Conservation (phyloP, 1,139 yeast species). For the Magnusiomyces sp. region DNA sequence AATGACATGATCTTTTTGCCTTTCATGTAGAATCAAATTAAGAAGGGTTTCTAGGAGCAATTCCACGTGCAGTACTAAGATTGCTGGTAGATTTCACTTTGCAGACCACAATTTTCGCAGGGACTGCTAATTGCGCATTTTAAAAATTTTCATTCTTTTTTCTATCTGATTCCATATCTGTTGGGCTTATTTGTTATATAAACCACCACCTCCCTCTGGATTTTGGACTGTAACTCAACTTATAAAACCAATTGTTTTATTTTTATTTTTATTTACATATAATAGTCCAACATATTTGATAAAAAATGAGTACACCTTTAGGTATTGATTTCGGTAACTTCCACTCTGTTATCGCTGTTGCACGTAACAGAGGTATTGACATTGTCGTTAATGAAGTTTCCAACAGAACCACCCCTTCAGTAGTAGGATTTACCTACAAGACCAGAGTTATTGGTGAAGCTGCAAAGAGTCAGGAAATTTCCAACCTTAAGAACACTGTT, state of each 20-base stretch:
- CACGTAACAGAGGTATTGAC: constrained; percentile 97
- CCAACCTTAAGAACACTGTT: constrained; percentile 92
- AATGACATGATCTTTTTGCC: too few relatives aligned
- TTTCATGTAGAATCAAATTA: too few relatives aligned
- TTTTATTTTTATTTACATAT: too few relatives aligned
- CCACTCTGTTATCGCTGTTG: constrained; percentile 85
- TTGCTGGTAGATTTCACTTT: too few relatives aligned
- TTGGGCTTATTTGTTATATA: too few relatives aligned
- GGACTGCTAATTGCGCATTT: too few relatives aligned
- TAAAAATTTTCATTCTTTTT: constrained; percentile 2
- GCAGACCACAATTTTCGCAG: too few relatives aligned
- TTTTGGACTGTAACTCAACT: not conserved
- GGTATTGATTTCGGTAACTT: constrained; percentile 98
- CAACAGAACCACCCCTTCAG: constrained; percentile 90
- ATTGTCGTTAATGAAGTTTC: constrained; percentile 97
- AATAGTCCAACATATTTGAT: constrained; percentile 1
- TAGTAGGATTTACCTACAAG: constrained; percentile 87
- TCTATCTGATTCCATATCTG: too few relatives aligned
- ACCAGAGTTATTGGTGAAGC: constrained; percentile 90
- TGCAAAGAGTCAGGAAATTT: constrained; percentile 92
- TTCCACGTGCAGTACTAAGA: too few relatives aligned
- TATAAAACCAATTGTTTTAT: not conserved
- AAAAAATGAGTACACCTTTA: constrained; percentile 73
- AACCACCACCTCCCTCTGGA: not conserved
- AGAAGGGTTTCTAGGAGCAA: too few relatives aligned